Base-by-base conservation (phyloP, 2,329 filamentous ascomycete genomes). In the Aureobasidium sp. region DNA sequence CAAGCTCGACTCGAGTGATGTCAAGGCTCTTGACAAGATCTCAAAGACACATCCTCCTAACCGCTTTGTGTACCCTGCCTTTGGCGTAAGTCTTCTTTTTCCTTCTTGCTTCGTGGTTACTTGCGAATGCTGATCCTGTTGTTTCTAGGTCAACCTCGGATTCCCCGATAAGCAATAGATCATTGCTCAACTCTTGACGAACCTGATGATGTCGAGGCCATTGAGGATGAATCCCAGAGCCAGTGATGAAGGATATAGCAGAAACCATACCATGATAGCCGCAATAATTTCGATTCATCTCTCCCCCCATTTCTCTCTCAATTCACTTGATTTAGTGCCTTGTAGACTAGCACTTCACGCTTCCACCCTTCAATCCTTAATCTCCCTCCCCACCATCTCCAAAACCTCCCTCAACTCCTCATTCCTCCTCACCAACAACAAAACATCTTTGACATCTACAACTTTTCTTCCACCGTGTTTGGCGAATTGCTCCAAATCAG, bases 391-490 rank as follows among this genome's bases (percentile, higher is more conserved):
- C 9, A 40, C 51, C 38, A 88, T 84, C 76, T 87, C 87, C 75
- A 99, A 85, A 40, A 98, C 89, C 20, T 85, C 85, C 71, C 95
- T 90, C 25, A 99, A 80, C 23, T 94, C 94, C 65, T 95, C 92
- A 72, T 98, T 99, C 67, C 95, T 90, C 68, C 96, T 85, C 31
- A 93, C 91, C 36, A 99, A 87, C 10, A 99, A 87, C 73, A 98
- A 82, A 16, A 98, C 95, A 76, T 99, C 96, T 60, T 95, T 92
- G 0, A 91, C 92, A 43, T 90, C 93, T 70, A 99, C 87, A 0
- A 91, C 95, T 2, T 88, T 89, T 31, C 95, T 88, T 1, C 93
- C 92, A 15, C 93, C 95, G 79, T 99, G 96, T 61, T 89, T 90
- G 16, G 89, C 86, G 75, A 91, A 91, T 9, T 84, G 83, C 72